Percentiles rank a stretch among this genome's conserved stretches.
phyloP scores from a whole-genome alignment of 2,329 filamentous ascomycete genomes.

The Dothistroma septosporum region DNA sequence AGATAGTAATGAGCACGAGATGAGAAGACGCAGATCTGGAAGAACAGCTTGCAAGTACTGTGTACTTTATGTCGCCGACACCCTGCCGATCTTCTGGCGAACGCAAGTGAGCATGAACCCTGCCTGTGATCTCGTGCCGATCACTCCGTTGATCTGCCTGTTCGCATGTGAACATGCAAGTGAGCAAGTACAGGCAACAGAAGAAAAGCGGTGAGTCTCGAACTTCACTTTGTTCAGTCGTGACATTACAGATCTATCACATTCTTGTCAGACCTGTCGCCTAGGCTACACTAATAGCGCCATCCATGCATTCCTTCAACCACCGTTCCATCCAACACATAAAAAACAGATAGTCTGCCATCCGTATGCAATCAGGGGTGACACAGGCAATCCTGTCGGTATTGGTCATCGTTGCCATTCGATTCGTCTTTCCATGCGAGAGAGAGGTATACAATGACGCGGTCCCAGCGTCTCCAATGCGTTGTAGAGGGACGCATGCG shows the following conservation, averaged over 20 bases:
- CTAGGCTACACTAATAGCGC: neutral
- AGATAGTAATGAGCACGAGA: too few relatives aligned
- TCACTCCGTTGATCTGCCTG: neutral
- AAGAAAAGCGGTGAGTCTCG: neutral
- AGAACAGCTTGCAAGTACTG: neutral
- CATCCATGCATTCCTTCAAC: neutral
- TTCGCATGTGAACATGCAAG: neutral
- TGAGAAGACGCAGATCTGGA: too few relatives aligned
- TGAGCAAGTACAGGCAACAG: neutral
- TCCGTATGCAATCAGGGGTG: neutral
- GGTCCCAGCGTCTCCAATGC: neutral
- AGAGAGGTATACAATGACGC: neutral
- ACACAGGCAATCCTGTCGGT: neutral
- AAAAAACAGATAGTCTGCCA: neutral
- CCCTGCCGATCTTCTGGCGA: neutral
- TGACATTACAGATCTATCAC: neutral
- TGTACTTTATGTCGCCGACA: neutral
- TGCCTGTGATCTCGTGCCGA: neutral
- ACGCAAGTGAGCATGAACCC: neutral
- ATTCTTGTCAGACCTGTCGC: neutral
- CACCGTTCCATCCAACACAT: neutral
- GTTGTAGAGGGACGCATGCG: neutral
- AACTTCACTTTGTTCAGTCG: neutral
- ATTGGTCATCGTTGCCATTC: neutral
- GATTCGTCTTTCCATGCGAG: neutral